Base-by-base conservation (phyloP, 1,284 basidiomycete genomes). In the Marasmius fiardii region DNA sequence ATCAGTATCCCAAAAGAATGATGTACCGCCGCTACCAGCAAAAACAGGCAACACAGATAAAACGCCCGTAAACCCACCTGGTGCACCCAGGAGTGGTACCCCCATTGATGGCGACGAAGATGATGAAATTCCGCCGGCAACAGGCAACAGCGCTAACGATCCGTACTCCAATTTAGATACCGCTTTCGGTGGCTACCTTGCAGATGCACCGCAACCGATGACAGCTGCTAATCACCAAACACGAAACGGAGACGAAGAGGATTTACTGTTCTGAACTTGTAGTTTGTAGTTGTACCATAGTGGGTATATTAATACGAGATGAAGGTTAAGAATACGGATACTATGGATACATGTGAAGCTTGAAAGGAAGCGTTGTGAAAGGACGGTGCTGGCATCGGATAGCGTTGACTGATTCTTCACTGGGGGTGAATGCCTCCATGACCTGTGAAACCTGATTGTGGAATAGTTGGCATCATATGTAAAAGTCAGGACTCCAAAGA, bases 121-220 rank as follows among this genome's bases (percentile, higher is more conserved):
- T n/a, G 71, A 73, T 37, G 69, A 64, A 37, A 47, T 28, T 18
- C 31, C 39, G 7, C 26, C 31, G 52, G 62, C 64, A 12, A 63
- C 43, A 44, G 56, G 41, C 52, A 61, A 62, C 41, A 53, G 60
- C 6, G 61, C 64, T 31, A 60, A 67, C 3, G 89, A 92, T 71
- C 90, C 90, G 18, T 92, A 92, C 63, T 88, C 90, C 10, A 85
- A 83, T 59, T 70, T 92, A 48, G 86, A 79, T 62, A 76, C 80
- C 51, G 89, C 87, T 54, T 92, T 92, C 65, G 83, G 83, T 16
- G 78, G 73, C 58, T 88, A 90, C 64, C 52, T 81, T 23, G 81
- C 80, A 41, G 86, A 90, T 65, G 77, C 80, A 64, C 85, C 88
- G 52, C 78, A 75, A 45, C 86, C 86, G 16, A 77, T 86, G 68